Conservation (phyloP, 2,329 filamentous ascomycete genomes). For the Ceratocystis destructans region DNA sequence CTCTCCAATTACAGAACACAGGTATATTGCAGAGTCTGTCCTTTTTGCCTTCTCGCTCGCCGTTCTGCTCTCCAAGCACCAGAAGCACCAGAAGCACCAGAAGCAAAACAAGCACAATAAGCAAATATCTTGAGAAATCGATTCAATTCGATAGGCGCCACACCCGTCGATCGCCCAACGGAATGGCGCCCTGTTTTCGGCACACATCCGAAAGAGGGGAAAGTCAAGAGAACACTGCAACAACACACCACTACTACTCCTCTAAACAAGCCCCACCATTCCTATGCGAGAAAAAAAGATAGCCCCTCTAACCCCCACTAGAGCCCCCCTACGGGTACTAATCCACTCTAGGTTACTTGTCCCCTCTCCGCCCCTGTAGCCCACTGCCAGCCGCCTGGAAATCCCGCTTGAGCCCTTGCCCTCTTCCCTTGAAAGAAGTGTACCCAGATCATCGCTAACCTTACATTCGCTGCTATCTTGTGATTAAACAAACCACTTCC, state of each 20-base stretch:
- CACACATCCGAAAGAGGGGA: conserved; percentile 1
- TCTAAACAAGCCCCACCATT: not conserved
- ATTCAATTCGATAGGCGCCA: not conserved
- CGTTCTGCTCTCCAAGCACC: too few relatives aligned
- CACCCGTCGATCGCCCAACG: not conserved
- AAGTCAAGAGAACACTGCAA: not conserved
- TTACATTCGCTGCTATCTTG: too few relatives aligned
- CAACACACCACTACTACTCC: not conserved
- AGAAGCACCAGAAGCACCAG: too few relatives aligned
- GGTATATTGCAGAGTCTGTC: not conserved
- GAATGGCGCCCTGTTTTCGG: not conserved
- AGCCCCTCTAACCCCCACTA: too few relatives aligned
- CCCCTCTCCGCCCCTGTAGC: not conserved
- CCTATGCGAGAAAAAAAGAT: too few relatives aligned
- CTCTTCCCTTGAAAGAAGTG: too few relatives aligned
- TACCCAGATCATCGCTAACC: too few relatives aligned
- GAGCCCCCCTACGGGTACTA: too few relatives aligned
- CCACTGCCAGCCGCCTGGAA: not conserved
- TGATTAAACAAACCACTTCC: too few relatives aligned
- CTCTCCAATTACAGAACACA: too few relatives aligned
- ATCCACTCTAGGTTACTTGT: not conserved
- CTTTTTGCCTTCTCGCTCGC: not conserved
- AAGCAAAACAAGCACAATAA: too few relatives aligned
- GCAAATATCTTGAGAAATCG: not conserved
- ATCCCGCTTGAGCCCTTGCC: too few relatives aligned